These are phyloP conservation scores for Furcasterigmium furcatum DNA, from an alignment of 2,329 filamentous ascomycete genomes.

Conservation along the genomic window DNA sequence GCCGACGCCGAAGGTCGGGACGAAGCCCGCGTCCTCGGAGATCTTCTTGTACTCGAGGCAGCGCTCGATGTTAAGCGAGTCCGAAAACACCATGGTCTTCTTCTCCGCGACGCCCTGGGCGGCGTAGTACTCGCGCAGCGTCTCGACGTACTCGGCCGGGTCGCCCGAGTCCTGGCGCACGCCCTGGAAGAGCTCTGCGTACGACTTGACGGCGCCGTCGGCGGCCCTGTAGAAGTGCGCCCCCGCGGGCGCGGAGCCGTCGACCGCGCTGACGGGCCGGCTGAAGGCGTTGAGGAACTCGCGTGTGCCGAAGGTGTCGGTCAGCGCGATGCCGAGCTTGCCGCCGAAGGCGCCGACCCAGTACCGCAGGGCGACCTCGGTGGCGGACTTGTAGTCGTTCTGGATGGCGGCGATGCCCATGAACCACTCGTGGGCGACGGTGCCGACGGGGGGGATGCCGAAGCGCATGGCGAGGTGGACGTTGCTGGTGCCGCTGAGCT, in stretches of 20 bases:
- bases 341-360: conserved; percentile 91
- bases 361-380: conserved; percentile 78
- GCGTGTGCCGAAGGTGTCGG: conserved; percentile 93
- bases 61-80: conserved; percentile 86
- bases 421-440: conserved; percentile 96
- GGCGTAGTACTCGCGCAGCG: conserved; percentile 81
- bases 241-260: conserved; percentile 24
- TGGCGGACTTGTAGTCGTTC: conserved; percentile 79
- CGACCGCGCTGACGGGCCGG: conserved; percentile 51
- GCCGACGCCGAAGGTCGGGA: conserved; percentile 87
- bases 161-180: conserved; percentile 91
- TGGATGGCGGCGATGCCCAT: conserved; percentile 96
- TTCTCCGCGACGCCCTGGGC: conserved; percentile 68
- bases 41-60: conserved; percentile 88
- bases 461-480: conserved; percentile 97
- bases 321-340: conserved; percentile 83
- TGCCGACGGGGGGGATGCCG: conserved; percentile 79
- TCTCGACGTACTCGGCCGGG: conserved; percentile 72
- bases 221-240: conserved; percentile 33
- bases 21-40: conserved; percentile 76
- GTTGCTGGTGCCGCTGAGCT: conserved; percentile 87
- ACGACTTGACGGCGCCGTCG: conserved; percentile 52
- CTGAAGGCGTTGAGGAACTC: conserved; percentile 84
- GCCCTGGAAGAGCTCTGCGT: conserved; percentile 78
- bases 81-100: conserved; percentile 93